Conservation (phyloP, 2,329 filamentous ascomycete genomes). For the Aspergillus phoenicis region DNA sequence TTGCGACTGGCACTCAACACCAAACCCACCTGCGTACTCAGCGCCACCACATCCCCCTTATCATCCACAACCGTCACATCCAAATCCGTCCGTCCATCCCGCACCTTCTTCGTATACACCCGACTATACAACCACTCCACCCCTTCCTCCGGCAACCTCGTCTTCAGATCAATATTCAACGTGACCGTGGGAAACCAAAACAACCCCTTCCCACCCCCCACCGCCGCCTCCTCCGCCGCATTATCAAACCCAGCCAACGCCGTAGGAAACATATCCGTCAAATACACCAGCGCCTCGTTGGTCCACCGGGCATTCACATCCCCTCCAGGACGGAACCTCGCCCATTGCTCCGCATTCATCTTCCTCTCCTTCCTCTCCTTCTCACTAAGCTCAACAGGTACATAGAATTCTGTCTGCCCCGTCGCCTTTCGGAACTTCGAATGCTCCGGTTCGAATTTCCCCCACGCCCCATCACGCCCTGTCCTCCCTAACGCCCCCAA, state of each 20-base stretch:
- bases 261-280: constrained; percentile 70
- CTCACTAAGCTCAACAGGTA: constrained; percentile 18
- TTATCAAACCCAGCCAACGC: constrained; percentile 57
- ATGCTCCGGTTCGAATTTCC: constrained; percentile 29
- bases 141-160: constrained; percentile 66
- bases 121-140: constrained; percentile 73
- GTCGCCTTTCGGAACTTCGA: constrained; percentile 51
- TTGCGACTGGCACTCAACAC: constrained; percentile 67
- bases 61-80: constrained; percentile 70
- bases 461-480: constrained; percentile 33
- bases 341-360: constrained; percentile 64
- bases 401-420: constrained; percentile 54
- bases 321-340: constrained; percentile 60
- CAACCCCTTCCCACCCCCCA: constrained; percentile 32
- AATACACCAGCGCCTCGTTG: constrained; percentile 64
- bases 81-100: constrained; percentile 73
- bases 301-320: constrained; percentile 58
- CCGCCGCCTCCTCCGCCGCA: constrained; percentile 34
- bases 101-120: constrained; percentile 66
- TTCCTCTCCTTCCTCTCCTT: constrained; percentile 23
- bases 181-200: constrained; percentile 78
- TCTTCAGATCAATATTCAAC: constrained; percentile 77
- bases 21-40: constrained; percentile 69
- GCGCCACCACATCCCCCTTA: constrained; percentile 64
- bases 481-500: constrained; percentile 22